Conservation (phyloP, 345 rosid species). For the Camelina laxa region DNA sequence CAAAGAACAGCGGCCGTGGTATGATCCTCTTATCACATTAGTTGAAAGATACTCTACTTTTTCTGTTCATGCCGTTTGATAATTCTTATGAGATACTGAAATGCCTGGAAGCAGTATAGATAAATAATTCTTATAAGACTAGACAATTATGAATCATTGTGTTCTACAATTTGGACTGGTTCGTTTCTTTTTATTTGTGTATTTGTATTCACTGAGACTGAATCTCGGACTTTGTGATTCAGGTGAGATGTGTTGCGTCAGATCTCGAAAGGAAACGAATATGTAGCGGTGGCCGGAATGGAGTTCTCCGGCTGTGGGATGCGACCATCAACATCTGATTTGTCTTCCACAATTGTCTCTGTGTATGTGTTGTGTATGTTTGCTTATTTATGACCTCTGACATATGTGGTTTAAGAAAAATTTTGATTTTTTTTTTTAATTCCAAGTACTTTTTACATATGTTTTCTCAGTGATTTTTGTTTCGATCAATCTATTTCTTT, state of each 20-base stretch:
- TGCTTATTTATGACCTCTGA: conserved; percentile 8
- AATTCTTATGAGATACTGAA: background rate
- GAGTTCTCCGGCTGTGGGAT: conserved; percentile 96
- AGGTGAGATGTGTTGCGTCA: conserved; percentile 95
- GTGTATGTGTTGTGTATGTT: conserved; percentile 12
- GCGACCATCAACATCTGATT: conserved; percentile 91
- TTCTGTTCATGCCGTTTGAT: background rate
- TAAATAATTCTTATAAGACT: background rate
- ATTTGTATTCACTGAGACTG: background rate
- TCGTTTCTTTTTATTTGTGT: background rate
- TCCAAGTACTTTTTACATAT: background rate
- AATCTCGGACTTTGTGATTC: conserved; percentile 27
- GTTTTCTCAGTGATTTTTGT: background rate
- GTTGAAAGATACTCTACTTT: background rate
- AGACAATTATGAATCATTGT: background rate
- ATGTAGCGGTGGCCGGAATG: conserved; percentile 97
- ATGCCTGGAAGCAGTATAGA: background rate
- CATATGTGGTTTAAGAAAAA: background rate
- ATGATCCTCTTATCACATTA: conserved; percentile 36
- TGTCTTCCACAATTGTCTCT: conserved; percentile 4
- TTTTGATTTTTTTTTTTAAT: background rate
- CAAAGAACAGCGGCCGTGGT: conserved; percentile 91
- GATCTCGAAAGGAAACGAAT: conserved; percentile 99
- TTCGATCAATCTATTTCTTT: background rate
- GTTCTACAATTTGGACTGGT: background rate